These are phyloP conservation scores for Leccinellum rugosiceps DNA, from an alignment of 768 basidiomycete species.

Conservation along the genomic window DNA sequence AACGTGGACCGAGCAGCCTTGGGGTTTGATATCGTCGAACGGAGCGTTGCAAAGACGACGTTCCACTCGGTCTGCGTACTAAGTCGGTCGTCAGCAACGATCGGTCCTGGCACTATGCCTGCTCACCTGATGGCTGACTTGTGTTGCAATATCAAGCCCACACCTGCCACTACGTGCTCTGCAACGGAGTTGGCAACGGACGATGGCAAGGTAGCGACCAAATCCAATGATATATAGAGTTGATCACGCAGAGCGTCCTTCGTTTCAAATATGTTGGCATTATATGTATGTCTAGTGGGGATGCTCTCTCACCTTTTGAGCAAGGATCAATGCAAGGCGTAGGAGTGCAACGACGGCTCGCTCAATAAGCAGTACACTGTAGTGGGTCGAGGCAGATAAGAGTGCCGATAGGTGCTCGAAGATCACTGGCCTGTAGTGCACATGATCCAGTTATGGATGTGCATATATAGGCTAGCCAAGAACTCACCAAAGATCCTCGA, in stretches of 20 bases:
- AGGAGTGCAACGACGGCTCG: constrained; percentile 88
- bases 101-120: not conserved
- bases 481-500: constrained; percentile 85
- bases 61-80: constrained; percentile 97
- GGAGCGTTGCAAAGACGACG: constrained; percentile 81
- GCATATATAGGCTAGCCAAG: not conserved
- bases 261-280: constrained; percentile 1
- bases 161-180: constrained; percentile 86
- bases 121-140: constrained; percentile 59
- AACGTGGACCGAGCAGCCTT: constrained; percentile 87
- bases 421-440: constrained; percentile 72
- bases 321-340: constrained; percentile 78
- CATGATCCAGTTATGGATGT: not conserved
- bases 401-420: constrained; percentile 90
- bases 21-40: constrained; percentile 80
- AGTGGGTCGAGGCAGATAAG: constrained; percentile 70
- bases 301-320: constrained; percentile 58
- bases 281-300: not conserved
- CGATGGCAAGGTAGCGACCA: constrained; percentile 77
- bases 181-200: constrained; percentile 78
- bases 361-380: constrained; percentile 90
- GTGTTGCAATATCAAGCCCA: constrained; percentile 77
- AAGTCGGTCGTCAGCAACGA: constrained; percentile 7
- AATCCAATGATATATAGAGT: constrained; percentile 90
- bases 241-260: constrained; percentile 88